Evolutionary conservation across 495 filamentous ascomycete genomes (phyloP), one percentile per base, ranked within the genome.

Genomic region (Xylaria palmicola): DNA sequence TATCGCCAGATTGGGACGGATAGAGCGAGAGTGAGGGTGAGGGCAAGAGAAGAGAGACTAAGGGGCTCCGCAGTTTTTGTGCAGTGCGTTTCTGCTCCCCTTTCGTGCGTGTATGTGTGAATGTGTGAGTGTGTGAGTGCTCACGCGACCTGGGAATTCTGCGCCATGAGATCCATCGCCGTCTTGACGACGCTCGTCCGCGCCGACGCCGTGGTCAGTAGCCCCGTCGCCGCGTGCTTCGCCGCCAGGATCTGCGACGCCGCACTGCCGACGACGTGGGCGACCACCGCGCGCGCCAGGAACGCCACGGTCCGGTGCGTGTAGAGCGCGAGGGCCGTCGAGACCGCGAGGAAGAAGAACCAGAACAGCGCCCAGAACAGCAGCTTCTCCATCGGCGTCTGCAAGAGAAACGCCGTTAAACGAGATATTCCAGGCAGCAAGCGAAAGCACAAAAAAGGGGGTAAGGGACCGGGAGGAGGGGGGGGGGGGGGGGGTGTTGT

Each of bases 311-410:
- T 65, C 15, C 68, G 59, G 12, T 59, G 62, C 6, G 56, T 52
- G 48, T 63, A 70, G 29, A 67, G 22, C 5, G 45, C 10, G 19
- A 59, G 56, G 51, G 62, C 64, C 49, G 64, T 62, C 37, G 65
- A 68, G 44, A 68, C 62, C 30, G 41, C 36, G 41, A 56, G 54
- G 34, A 68, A 70, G 4, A 70, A 32, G 63, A 63, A 52, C 53
- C 59, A 65, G 64, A 68, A 67, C n/a, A 69, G 55, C 30, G 60
- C 47, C 67, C 69, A 72, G 64, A 72, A 72, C 50, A 75, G 57
- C 48, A 73, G 67, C 64, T 79, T 80, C 63, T 81, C 79, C 39
- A 68, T 56, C 1, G 78, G 77, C 20, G 78, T 79, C n/a, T n/a
- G n/a, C n/a, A n/a, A n/a, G n/a, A n/a, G n/a, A n/a, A n/a, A n/a